Base-by-base conservation (phyloP, 768 basidiomycete species). In the Gymnopilus junonius region DNA sequence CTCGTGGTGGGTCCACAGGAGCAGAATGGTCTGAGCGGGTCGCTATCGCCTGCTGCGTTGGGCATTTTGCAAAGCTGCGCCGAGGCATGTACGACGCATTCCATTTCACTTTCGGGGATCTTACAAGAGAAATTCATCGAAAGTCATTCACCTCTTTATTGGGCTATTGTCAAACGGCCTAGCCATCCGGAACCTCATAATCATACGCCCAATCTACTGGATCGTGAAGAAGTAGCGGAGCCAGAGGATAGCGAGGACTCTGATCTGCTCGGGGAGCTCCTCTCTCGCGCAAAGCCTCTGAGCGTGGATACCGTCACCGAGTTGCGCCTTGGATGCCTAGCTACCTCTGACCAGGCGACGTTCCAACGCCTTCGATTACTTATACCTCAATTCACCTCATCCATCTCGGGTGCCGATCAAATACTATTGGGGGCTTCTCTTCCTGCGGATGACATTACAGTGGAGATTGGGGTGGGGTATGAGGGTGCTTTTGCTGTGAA, bases 41-140 rank as follows among this genome's bases (percentile, higher is more conserved):
- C 76, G 4, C 31, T 55, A 8, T 59, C 61, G 6, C 67, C 73
- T 5, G 78, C 79, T 1, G 69, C 78, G 10, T 65, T 70, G 12
- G 78, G 81, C n/a, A 82, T 91, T 23, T 80, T 92, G 8, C 79
- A 82, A 17, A 87, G 85, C 69, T 92, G 91, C 67, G 81, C 83
- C 10, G 86, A 86, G 21, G 88, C 87, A 0, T 91, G 90, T 67
- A 67, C 70, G 21, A 70, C 80, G 0, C 80, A 87, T 46, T 75
- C 73, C 10, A 67, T 92, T 3, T 80, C 83, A 4, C 76, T 92
- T 39, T 79, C 87, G 0, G 63, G 59, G 0, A 71, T 92, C n/a
- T 74, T 92, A 3, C 89, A 90, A 66, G 87, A 91, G 31, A 82
- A 74, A 17, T 85, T 79, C n/a, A 84, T 92, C 40, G 91, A 91